Base-by-base conservation (phyloP, 148 eudicot genomes). In the Chenopodium suecicum region DNA sequence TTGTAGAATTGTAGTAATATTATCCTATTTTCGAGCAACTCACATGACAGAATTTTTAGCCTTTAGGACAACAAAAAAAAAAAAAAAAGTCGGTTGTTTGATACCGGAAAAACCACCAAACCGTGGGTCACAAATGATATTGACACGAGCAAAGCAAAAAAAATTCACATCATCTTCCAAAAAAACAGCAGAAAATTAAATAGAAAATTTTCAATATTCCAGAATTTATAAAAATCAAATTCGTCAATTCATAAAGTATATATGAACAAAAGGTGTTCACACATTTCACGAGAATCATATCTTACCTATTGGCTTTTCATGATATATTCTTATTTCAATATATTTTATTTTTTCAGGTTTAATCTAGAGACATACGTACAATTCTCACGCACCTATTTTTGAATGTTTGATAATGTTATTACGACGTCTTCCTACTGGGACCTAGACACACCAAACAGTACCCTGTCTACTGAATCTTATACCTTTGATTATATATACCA, bases 251-350 rank as follows among this genome's bases (percentile, higher is more conserved):
- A 37, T 5, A 4, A 72, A 72, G 54, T 52, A n/a, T 72, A 72
- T 41, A 72, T 7, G 54, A 72, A 72, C 54, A 72, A 72, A 44
- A 9, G 52, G 27, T 44, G 56, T 44, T 19, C 75, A 72, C 75
- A 72, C 46, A 20, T 41, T 17, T 72, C 75, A 72, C 54, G 75
- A 70, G 54, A 20, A 72, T 72, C 56, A 72, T 20, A 46, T 72
- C 56, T 44, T 46, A 56, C 62, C 54, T 72, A 23, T n/a, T 72
- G 52, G 47, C 52, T 72, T 46, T 44, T 22, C 23, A 44, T 44
- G 54, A n/a, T 9, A 44, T 22, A 7, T 72, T 71, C 75, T 71
- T 20, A 71, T 44, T 27, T 41, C 54, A 70, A 4, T 9, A 56
- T 13, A 56, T 1, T 20, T 71, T 14, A 11, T 44, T 20, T 27